Conservation (phyloP, 768 basidiomycete genomes). For the Pleurotus giganteus region DNA sequence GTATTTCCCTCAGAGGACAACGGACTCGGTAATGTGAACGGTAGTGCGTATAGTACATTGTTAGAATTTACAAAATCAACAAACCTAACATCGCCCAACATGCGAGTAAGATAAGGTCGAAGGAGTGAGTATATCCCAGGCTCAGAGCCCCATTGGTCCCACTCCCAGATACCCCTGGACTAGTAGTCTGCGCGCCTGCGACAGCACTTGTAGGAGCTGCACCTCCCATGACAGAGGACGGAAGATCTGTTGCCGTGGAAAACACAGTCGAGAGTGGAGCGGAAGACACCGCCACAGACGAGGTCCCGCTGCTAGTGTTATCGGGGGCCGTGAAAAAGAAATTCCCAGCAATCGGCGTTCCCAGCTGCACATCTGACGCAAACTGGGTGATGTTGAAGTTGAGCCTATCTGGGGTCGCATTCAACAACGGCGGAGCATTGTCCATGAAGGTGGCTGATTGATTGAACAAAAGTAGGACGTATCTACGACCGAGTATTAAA, state of each 20-base stretch:
- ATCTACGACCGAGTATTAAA: slow-evolving; percentile 21
- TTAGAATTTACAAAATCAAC: too few relatives aligned
- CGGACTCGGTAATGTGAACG: neutral
- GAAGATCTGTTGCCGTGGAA: neutral
- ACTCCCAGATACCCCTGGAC: neutral
- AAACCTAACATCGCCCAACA: too few relatives aligned
- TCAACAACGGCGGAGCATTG: slow-evolving; percentile 27
- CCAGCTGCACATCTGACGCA: slow-evolving; percentile 28
- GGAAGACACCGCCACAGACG: slow-evolving; percentile 8
- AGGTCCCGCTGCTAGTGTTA: slow-evolving; percentile 17
- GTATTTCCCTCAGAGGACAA: neutral
- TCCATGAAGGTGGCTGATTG: slow-evolving; percentile 31
- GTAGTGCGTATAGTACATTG: too few relatives aligned
- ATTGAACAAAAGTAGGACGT: slow-evolving; percentile 32
- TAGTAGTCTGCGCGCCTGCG: neutral
- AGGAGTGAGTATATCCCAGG: too few relatives aligned
- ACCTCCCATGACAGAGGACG: neutral
- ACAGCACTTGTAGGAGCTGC: too few relatives aligned
- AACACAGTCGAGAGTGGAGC: neutral
- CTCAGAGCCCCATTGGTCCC: neutral
- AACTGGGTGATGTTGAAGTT: slow-evolving; percentile 41
- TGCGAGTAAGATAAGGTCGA: too few relatives aligned
- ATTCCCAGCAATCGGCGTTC: slow-evolving; percentile 37
- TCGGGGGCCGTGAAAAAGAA: slow-evolving; percentile 40
- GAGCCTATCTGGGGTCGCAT: slow-evolving; percentile 29